Base-by-base conservation (phyloP, 805 yeast species). In the Millerago galiae region DNA sequence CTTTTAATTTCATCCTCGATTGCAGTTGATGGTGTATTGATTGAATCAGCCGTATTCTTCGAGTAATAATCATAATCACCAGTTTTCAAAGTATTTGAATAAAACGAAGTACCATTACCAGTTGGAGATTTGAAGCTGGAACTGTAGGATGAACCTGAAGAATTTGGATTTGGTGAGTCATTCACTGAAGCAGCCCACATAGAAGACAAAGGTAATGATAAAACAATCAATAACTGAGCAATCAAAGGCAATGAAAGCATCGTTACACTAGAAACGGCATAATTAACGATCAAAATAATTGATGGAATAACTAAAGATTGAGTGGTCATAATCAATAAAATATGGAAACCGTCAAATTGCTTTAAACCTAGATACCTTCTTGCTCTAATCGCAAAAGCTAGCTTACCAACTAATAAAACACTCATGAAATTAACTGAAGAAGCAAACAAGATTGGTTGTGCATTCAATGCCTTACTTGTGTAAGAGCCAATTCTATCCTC, bases 281-380 rank as follows among this genome's bases (percentile, higher is more conserved):
- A 74, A 17, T 81, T 75, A 28, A 80, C 55, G 36, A 88, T 70
- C 27, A 83, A 75, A 38, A 91, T 52, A 10, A 81, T 61, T 0
- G 93, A 76, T 3, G 98, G 97, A 15, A 87, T 65, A 9, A 89
- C 60, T 72, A 90, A 74, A 0, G 95, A 80, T 61, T 93, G 98
- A 12, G 78, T 63, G 0, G 87, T 67, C 91, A 86, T 86, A 42
- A 90, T 82, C 45, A 87, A 63, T 35, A 93, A 63, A 29, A 89
- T 77, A 59, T 88, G 96, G 59, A 85, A 77, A 21, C 85, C 79
- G 48, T 83, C 90, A 55, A 90, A 87, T 58, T 87, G 95, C 55
- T 72, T 78, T 45, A 88, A 66, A 0, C 99, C 99, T 38, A 90
- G 60, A 47, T 66, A 75, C 41, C 88, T 71, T 60, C 99, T 75